Base-by-base conservation (phyloP, 2,329 filamentous ascomycete species). In the Phaeomoniella chlamydospora region DNA sequence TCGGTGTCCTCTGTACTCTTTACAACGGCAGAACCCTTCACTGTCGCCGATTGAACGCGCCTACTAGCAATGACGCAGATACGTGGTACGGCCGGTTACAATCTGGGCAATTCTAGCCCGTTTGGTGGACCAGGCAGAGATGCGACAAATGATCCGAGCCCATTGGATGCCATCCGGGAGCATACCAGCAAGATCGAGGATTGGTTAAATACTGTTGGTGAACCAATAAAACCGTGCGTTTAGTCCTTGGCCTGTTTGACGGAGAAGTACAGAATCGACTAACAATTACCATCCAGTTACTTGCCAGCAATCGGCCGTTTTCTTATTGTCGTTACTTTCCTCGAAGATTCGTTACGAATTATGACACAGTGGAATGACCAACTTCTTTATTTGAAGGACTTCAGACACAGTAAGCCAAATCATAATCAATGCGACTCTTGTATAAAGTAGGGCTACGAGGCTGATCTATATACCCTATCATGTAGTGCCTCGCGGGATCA, bases 111-210 rank as follows among this genome's bases (percentile, higher is more conserved):
- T 57, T 74, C 77, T 52, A 77, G 75, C 53, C 74, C 77, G 44
- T 87, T 85, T 51, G 77, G 73, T 44, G 73, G 70, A 33, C 67
- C 67, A 40, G 68, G 64, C 50, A 66, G 62, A 45, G 71, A 80
- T 46, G 73, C 68, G 40, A 72, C 68, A 39, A 72, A 70, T 54
- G 78, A 86, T 50, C 72, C 79, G 34, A 84, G 75, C 58, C 77
- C 80, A 39, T 74, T 98, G 48, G 90, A 94, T 58, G 73, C 84
- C 50, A 85, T 98, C 55, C 74, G 90, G 45, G 76, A 86, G 58
- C 87, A 96, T 62, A 98, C 90, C 35, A 94, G 83, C 78, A 96
- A 94, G 72, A 88, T 98, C 47, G 90, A 98, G 65, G 90, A 98
- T 57, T 64, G 83, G 56, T 62, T 98, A 55, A 90, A 96, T 61